Evolutionary conservation across 1,139 yeast genomes (phyloP), one percentile per base, ranked within the genome.

Genomic region (Sugiyamaella sp.): DNA sequence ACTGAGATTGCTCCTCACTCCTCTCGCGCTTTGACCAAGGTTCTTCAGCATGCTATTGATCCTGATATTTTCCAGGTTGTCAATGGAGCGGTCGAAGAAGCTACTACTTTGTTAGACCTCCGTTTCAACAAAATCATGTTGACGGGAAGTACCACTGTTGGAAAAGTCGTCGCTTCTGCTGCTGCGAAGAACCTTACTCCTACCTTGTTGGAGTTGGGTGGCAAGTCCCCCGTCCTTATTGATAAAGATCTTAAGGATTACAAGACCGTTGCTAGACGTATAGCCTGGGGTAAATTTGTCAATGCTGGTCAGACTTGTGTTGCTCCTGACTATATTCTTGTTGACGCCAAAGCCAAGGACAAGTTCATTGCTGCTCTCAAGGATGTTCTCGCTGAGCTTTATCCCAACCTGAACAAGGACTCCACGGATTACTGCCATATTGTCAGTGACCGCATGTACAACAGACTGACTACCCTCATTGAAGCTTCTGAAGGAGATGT

Each of bases 301-400:
- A 90, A 89, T 67, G 82, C 86, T n/a, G 97, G 97, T 25, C 97
- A 90, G 71, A 84, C 95, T 1, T 90, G 97, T 74, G 89, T 89
- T 43, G 89, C 95, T 1, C 86, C 90, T 8, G 98, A 91, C 71
- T 91, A 89, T 64, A 74, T 86, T 6, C 66, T 89, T 49, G 85
- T 85, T 20, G 90, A 86, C 57, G 80, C 78, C 43, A 71, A 76
- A 1, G 68, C 83, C 20, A 80, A 83, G 62, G 78, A 75, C n/a
- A 74, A 79, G 60, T 80, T 89, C 51, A 71, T 82, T 2, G 64
- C 64, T 2, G 75, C 71, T n/a, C 66, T 86, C 17, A 68, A 73
- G 22, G 66, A 71, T 37, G 75, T 79, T 2, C 65, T 82, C 39
- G 66, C 76, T 22, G 77, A 76, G 47, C 78, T 82, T 56, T 84